Base-by-base conservation (phyloP, 192 early-diverging fungal genomes). In the Coemansia sp. region DNA sequence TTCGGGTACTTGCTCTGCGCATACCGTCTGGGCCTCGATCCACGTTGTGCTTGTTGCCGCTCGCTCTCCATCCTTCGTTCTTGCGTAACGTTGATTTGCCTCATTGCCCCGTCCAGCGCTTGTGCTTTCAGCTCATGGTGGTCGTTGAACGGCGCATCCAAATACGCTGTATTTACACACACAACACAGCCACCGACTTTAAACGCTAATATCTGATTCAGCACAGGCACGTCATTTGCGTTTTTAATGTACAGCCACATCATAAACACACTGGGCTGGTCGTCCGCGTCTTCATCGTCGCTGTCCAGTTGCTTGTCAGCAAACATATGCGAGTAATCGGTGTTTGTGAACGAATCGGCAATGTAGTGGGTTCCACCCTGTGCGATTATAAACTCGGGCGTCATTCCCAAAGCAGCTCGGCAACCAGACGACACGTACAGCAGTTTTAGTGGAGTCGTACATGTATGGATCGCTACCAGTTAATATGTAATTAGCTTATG, bases 61-160 rank as follows among this genome's bases (percentile, higher is more conserved):
- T 7, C 15, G 56, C 17, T 15, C 37, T 58, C 22, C 5, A 2
- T 41, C 8, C 12, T 58, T 5, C 17, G 57, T 17, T 58, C 57
- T n/a, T 41, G 61, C 21, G 75, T 68, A 32, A 77, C 53, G 55
- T 77, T 77, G n/a, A 72, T 45, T 14, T 23, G 22, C 38, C 57
- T 49, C 75, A 77, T 77, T 0, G 75, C 69, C 10, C 75, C 75
- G 48, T 77, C 75, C 23, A 77, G 75, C 62, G 66, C 70, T 35
- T 77, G 75, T 39, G 71, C 75, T 38, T 72, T 69, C 3, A 77
- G 69, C 58, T 71, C 69, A 24, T 67, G 75, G 5, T 63, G 56
- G 41, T 52, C 53, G 2, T 50, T 59, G 59, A 65, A 71, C 17
- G 75, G 75, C 4, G 64, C 47, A 25, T 72, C 75, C 24, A 65